Base-by-base conservation (phyloP, 225 moss, liverwort and hornwort genomes). In the Physcomitrellopsis africana region DNA sequence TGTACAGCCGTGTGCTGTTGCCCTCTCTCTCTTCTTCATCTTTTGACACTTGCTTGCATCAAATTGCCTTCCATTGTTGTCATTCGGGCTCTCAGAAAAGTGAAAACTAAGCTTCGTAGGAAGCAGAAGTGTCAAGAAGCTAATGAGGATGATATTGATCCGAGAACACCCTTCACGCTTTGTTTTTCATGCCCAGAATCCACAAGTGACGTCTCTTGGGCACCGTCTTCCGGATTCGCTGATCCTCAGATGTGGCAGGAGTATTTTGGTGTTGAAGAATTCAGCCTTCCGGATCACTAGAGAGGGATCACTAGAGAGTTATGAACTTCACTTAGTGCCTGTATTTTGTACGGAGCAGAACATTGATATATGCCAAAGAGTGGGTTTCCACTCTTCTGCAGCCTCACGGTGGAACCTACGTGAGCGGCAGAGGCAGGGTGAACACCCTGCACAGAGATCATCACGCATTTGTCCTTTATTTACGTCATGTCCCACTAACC, bases 1-100 rank as follows among this genome's bases (percentile, higher is more conserved):
- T 86, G 93, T 56, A 85, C 95, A 56, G 95, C 93, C 51, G 92
- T 99, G 23, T 99, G 97, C 71, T 97, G 97, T 69, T 99, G 97
- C 80, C 97, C 97, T 9, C 92, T 99, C n/a, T 95, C 97, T 20
- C 81, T 99, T 17, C 86, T 99, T 1, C 91, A 95, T 32, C 93
- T 99, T 7, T 76, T 99, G 48, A 90, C 90, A 19, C 85, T 99
- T 27, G 92, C 93, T 57, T 93, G 93, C 79, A 77, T 99, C 65
- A 95, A 95, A 75, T 27, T 99, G n/a, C 95, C 97, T 27, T 72
- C 85, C 16, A 82, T 86, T 15, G 59, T 93, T 3, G 68, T 90
- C 22, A 67, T 86, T 42, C 90, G 86, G 41, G 79, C 76, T 14
- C 68, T 89, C 63, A 77, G 61, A 32, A 88, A 81, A 68, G 60